phyloP scores from a whole-genome alignment of 2,329 filamentous ascomycete species.

The Ceratocystis ficicola region DNA sequence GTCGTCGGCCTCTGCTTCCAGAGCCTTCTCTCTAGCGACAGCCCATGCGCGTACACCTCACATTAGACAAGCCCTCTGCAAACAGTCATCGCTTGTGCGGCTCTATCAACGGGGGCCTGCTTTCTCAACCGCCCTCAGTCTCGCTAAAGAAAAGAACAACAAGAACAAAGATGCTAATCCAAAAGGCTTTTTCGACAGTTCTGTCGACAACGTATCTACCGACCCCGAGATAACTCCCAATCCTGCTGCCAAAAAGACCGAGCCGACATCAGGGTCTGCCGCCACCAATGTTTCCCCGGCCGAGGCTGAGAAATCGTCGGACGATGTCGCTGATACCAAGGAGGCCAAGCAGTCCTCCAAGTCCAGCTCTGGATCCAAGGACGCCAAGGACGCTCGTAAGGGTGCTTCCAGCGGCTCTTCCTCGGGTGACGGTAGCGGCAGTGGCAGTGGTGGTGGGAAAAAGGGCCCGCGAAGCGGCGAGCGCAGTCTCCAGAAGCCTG shows the following conservation, averaged over 20 bases:
- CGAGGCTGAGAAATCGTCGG: conserved; percentile 8
- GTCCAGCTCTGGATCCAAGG: conserved; percentile 15
- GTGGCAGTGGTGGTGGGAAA: conserved; percentile 23
- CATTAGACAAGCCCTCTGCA: conserved; percentile 15
- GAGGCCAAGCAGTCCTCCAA: conserved; percentile 17
- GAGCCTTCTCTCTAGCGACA: conserved; percentile 17
- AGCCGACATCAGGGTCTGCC: neutral
- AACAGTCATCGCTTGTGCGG: conserved; percentile 15
- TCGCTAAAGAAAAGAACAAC: conserved; percentile 21
- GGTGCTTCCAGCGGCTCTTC: conserved; percentile 46
- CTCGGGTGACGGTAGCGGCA: conserved; percentile 22
- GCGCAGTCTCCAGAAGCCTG: conserved; percentile 70
- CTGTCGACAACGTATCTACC: conserved; percentile 39
- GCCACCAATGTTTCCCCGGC: neutral
- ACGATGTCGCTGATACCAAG: conserved; percentile 2
- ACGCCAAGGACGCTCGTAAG: conserved; percentile 42
- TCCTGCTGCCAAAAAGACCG: conserved; percentile 10
- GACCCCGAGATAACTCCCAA: conserved; percentile 38
- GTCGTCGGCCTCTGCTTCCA: neutral
- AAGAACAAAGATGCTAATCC: conserved; percentile 31
- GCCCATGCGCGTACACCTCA: conserved; percentile 13
- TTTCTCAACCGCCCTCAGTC: conserved; percentile 19
- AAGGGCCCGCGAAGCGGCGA: conserved; percentile 45
- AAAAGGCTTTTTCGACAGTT: conserved; percentile 39
- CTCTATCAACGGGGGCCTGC: conserved; percentile 16